Conservation (phyloP, 1,139 yeast genomes). For the Tardiomyces blankii region DNA sequence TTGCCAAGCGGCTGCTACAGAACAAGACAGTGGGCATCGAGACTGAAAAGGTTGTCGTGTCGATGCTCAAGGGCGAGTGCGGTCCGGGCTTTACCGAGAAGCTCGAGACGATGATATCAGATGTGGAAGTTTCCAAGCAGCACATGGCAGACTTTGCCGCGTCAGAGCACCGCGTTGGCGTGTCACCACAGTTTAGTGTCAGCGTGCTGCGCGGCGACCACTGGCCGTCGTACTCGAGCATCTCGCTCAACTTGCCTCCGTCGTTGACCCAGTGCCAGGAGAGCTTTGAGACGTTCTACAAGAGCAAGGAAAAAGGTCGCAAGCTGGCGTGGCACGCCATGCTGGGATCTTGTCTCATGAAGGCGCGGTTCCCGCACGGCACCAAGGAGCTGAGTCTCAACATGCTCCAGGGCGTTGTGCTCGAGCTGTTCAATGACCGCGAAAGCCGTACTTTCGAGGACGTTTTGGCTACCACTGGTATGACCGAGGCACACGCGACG, state of each 20-base stretch:
- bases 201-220: slow-evolving; percentile 44
- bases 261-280: slow-evolving; percentile 32
- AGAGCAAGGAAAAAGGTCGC: slow-evolving; percentile 62
- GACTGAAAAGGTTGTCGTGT: slow-evolving; percentile 58
- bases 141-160: slow-evolving; percentile 36
- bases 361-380: slow-evolving; percentile 37
- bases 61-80: slow-evolving; percentile 63
- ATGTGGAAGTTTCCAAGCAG: slow-evolving; percentile 58
- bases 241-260: slow-evolving; percentile 45
- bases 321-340: slow-evolving; percentile 75
- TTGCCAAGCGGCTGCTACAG: slow-evolving; percentile 72
- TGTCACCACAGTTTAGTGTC: slow-evolving; percentile 31
- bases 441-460: slow-evolving; percentile 47
- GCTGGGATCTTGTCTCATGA: slow-evolving; percentile 64
- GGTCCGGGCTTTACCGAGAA: slow-evolving; percentile 74
- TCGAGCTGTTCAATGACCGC: slow-evolving; percentile 55
- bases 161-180: slow-evolving; percentile 11
- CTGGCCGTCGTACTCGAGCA: slow-evolving; percentile 49
- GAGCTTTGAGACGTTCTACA: slow-evolving; percentile 40
- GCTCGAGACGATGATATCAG: slow-evolving; percentile 81
- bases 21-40: slow-evolving; percentile 41
- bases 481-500: slow-evolving; percentile 60
- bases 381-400: slow-evolving; percentile 78
- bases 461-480: slow-evolving; percentile 54
- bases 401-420: slow-evolving; percentile 65